These are phyloP conservation scores for Pleurotus citrinopileatus DNA, from an alignment of 768 basidiomycete species.

Conservation along the genomic window DNA sequence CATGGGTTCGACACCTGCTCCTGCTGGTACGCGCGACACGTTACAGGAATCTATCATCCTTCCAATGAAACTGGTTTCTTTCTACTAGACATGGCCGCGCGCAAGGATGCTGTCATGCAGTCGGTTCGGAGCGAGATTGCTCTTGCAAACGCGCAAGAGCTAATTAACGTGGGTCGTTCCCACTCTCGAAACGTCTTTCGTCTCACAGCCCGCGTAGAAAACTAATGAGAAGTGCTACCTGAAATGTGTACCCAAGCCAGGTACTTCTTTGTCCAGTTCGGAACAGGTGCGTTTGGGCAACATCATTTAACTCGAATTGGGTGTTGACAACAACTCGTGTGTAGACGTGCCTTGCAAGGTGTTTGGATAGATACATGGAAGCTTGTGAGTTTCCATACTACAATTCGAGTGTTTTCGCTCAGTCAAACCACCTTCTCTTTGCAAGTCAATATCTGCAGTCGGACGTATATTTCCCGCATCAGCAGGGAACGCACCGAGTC, in stretches of 20 bases:
- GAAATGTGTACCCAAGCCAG: slow-evolving; percentile 78
- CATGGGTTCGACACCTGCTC: slow-evolving; percentile 24
- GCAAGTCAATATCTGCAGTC: slow-evolving; percentile 78
- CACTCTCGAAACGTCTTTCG: not conserved
- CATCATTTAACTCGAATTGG: slow-evolving; percentile 10
- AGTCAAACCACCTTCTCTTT: not conserved
- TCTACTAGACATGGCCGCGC: slow-evolving; percentile 38
- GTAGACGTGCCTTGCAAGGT: slow-evolving; percentile 75
- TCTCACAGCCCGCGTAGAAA: slow-evolving; percentile 47
- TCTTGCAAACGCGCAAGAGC: slow-evolving; percentile 73
- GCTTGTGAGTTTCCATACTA: slow-evolving; percentile 56
- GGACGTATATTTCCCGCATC: slow-evolving; percentile 60
- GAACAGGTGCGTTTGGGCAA: slow-evolving; percentile 55
- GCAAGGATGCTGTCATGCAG: slow-evolving; percentile 58
- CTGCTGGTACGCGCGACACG: slow-evolving; percentile 31
- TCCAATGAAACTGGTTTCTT: not conserved
- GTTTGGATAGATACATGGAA: slow-evolving; percentile 82
- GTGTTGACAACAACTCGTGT: not conserved
- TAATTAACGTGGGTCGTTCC: slow-evolving; percentile 60
- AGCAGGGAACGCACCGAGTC: slow-evolving; percentile 46
- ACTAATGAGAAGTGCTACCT: slow-evolving; percentile 74
- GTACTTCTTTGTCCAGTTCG: slow-evolving; percentile 59
- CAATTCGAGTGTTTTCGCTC: not conserved
- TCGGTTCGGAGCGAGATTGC: slow-evolving; percentile 69
- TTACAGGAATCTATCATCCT: no score